Percentiles rank a stretch among this genome's conserved stretches.
Evolutionary conservation across 179 eudicot species (phyloP).

Genomic region (Drosera spatulata): DNA sequence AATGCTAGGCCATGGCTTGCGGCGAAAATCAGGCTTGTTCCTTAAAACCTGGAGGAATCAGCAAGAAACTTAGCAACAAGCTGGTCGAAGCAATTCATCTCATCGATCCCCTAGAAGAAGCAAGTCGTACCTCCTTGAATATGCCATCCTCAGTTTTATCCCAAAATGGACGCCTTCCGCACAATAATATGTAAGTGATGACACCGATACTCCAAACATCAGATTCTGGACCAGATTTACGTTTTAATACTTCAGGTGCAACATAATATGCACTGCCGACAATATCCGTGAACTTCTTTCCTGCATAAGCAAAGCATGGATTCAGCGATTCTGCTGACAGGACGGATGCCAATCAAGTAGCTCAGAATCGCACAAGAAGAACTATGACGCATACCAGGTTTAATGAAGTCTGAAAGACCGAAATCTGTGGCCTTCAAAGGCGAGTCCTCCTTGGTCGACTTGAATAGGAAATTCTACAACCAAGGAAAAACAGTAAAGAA

Average conservation of each 20-base stretch:
- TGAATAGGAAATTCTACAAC: constrained; percentile 81
- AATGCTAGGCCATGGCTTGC: constrained; percentile 91
- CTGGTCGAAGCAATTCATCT: not conserved
- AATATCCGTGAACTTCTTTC: constrained; percentile 76
- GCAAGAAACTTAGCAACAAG: not conserved
- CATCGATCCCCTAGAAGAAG: not conserved
- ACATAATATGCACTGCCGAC: constrained; percentile 99
- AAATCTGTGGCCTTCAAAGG: constrained; percentile 94
- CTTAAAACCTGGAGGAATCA: constrained; percentile 54
- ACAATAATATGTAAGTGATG: constrained; percentile 86
- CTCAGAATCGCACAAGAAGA: too few relatives aligned
- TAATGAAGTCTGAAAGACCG: constrained; percentile 90
- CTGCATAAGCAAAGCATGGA: constrained; percentile 23
- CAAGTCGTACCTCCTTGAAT: constrained; percentile 63
- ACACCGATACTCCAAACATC: constrained; percentile 99
- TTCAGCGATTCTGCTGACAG: not conserved
- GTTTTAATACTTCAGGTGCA: constrained; percentile 94
- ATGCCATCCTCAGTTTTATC: constrained; percentile 97
- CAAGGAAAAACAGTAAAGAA: constrained; percentile 5
- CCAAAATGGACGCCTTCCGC: constrained; percentile 99
- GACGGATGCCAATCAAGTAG: not conserved
- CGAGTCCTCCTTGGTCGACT: constrained; percentile 71
- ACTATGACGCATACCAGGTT: constrained; percentile 48
- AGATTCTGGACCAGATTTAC: constrained; percentile 91
- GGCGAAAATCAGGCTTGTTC: constrained; percentile 92